These are phyloP conservation scores for Cicer chorassanicum DNA, from an alignment of 306 rosid genomes.

Conservation along the genomic window DNA sequence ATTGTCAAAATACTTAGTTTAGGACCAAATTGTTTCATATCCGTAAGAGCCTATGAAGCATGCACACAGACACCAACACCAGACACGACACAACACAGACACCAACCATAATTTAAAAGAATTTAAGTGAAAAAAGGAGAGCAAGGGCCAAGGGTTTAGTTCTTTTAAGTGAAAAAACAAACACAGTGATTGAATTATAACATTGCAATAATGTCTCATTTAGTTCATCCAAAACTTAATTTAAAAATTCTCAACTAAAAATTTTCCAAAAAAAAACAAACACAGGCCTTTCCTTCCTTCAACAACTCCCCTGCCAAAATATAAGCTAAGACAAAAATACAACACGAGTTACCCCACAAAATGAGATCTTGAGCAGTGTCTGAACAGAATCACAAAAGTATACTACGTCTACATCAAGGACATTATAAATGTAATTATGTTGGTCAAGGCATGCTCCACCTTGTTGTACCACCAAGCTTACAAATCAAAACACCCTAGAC, in stretches of 20 bases:
- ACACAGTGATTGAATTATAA: background rate
- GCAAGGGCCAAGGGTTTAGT: too few relatives aligned
- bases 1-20: background rate
- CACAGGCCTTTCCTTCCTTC: background rate
- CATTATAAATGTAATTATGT: background rate
- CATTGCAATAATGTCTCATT: background rate
- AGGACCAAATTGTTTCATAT: slow-evolving; percentile 15
- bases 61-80: too few relatives aligned
- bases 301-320: background rate
- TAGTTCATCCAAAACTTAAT: background rate
- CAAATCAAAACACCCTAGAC: background rate
- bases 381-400: background rate
- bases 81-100: too few relatives aligned
- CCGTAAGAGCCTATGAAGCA: background rate
- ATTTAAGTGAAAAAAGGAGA: too few relatives aligned
- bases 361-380: background rate
- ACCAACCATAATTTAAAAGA: too few relatives aligned
- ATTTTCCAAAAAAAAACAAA: background rate
- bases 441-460: slow-evolving; percentile 15
- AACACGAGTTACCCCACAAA: background rate
- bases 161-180: background rate
- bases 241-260: background rate
- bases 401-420: slow-evolving; percentile 2
- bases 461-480: background rate
- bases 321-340: background rate